Percentiles rank a stretch among this genome's conserved stretches.
Evolutionary conservation across 2,329 filamentous ascomycete genomes (phyloP).

Genomic region (Teratosphaeria gauchensis): DNA sequence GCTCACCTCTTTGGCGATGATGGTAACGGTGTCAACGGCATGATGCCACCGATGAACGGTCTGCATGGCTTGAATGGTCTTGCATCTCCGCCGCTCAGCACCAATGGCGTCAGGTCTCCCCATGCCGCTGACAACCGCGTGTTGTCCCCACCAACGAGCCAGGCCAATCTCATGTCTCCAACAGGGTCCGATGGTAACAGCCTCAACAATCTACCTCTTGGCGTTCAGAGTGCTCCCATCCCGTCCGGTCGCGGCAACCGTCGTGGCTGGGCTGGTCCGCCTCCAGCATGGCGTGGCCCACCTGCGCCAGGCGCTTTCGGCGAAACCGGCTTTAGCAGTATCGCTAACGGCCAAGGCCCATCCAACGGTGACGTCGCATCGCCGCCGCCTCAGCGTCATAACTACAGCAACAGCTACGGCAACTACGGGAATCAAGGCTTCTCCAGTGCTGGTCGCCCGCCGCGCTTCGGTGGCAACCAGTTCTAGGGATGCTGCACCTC

Average conservation of each 20-base stretch:
- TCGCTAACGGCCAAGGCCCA: not conserved
- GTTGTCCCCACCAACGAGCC: not conserved
- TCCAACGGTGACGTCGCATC: slow-evolving; percentile 13
- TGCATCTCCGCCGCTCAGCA: not conserved
- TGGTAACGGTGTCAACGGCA: slow-evolving; percentile 20
- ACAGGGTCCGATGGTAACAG: not conserved
- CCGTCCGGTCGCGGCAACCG: slow-evolving; percentile 10
- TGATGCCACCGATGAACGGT: slow-evolving; percentile 16
- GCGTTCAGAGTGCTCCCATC: slow-evolving; percentile 1
- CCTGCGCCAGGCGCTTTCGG: not conserved
- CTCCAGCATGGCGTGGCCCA: slow-evolving; percentile 6
- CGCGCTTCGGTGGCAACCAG: slow-evolving; percentile 14
- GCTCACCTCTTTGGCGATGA: slow-evolving; percentile 4
- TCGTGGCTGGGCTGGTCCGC: slow-evolving; percentile 8
- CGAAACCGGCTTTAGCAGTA: not conserved
- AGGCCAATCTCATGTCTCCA: not conserved
- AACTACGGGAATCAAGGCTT: slow-evolving; percentile 14
- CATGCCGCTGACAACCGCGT: not conserved
- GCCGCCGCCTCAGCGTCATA: slow-evolving; percentile 21
- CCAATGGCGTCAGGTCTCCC: not conserved
- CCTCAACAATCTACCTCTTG: slow-evolving; percentile 3
- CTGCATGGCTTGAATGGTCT: slow-evolving; percentile 2
- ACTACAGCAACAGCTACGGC: slow-evolving; percentile 9
- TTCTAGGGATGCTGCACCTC: slow-evolving; percentile 12
- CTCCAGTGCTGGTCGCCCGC: slow-evolving; percentile 7